A percentile compares a stretch with the other conserved stretches of the same genome.
Evolutionary conservation across 2,329 filamentous ascomycete species (phyloP).

Genomic region (Rhinocladiella mackenziei): DNA sequence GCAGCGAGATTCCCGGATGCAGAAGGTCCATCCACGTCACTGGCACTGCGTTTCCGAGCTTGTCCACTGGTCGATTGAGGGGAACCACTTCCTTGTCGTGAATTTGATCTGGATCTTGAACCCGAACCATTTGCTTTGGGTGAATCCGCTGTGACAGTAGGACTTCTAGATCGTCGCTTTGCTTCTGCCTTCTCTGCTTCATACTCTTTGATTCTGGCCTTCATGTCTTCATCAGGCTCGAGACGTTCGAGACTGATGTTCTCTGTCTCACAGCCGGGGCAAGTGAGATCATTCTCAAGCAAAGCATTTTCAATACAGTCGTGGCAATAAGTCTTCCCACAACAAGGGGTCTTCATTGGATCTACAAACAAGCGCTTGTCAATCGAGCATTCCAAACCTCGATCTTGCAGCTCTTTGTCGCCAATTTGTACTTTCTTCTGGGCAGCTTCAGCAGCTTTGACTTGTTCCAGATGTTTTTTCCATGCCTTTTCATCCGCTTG

Average conservation of each 20-base stretch:
- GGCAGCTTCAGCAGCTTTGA: slow-evolving; percentile 74
- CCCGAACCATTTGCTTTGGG: slow-evolving; percentile 18
- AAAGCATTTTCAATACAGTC: slow-evolving; percentile 99
- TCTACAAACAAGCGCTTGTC: slow-evolving; percentile 98
- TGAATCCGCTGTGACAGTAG: slow-evolving; percentile 20
- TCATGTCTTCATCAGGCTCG: slow-evolving; percentile 72
- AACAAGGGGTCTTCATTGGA: slow-evolving; percentile 98
- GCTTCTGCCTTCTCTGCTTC: slow-evolving; percentile 51
- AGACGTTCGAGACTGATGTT: slow-evolving; percentile 92
- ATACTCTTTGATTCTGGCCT: slow-evolving; percentile 73
- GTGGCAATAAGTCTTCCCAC: slow-evolving; percentile 97
- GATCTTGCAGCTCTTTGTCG: slow-evolving; percentile 82
- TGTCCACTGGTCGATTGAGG: slow-evolving; percentile 29
- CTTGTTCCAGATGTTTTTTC: slow-evolving; percentile 95
- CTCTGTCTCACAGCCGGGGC: slow-evolving; percentile 85
- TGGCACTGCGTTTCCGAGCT: slow-evolving; percentile 77
- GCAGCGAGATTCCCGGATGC: slow-evolving; percentile 47
- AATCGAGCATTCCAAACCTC: slow-evolving; percentile 86
- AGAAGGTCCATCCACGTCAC: slow-evolving; percentile 57
- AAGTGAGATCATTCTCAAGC: slow-evolving; percentile 96
- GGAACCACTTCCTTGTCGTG: slow-evolving; percentile 23
- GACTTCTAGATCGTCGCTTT: slow-evolving; percentile 37
- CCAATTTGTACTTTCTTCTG: slow-evolving; percentile 72
- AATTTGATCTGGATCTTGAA: slow-evolving; percentile 16
- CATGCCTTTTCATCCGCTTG: slow-evolving; percentile 93